Evolutionary conservation across 148 eudicot species (phyloP).

Genomic region (Bassia scoparia): DNA sequence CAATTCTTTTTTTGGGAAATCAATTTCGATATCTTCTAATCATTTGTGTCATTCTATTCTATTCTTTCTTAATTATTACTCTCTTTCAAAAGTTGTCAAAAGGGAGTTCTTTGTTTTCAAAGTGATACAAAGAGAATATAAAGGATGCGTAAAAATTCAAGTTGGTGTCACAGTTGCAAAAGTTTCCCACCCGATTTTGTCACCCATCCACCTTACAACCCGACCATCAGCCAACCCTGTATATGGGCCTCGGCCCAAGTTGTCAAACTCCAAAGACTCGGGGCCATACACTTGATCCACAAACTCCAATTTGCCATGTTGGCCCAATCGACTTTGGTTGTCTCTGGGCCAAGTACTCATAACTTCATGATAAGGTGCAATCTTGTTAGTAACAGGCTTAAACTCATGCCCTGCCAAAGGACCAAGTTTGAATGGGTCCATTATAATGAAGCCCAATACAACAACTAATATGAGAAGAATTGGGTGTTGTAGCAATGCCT

Average conservation of each 20-base stretch:
- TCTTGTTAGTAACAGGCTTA: constrained; percentile 59
- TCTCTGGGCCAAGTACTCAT: constrained; percentile 73
- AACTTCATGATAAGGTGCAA: constrained; percentile 70
- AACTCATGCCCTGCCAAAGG: constrained; percentile 80
- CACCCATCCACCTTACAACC: constrained; percentile 75
- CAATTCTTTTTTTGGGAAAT: no score
- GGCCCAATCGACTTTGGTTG: constrained; percentile 61
- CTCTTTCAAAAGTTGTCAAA: no score
- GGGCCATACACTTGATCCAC: constrained; percentile 81
- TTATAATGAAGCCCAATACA: constrained; percentile 47
- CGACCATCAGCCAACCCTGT: constrained; percentile 85
- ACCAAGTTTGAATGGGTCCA: constrained; percentile 76
- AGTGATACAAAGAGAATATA: no score
- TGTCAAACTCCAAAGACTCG: constrained; percentile 79
- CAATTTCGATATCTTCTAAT: no score
- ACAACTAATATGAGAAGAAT: constrained; percentile 37
- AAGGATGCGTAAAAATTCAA: no score
- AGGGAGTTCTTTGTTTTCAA: no score
- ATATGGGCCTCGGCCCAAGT: constrained; percentile 66
- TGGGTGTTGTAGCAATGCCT: constrained; percentile 53
- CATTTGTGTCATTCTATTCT: no score
- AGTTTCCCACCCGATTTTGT: constrained; percentile 66
- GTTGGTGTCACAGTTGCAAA: constrained; percentile 63
- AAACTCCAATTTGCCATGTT: constrained; percentile 51
- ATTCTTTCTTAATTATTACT: no score